Percentiles rank a stretch among this genome's conserved stretches.
phyloP scores from a whole-genome alignment of 1,284 basidiomycete genomes.

The Tetrapyrgos nigripes region DNA sequence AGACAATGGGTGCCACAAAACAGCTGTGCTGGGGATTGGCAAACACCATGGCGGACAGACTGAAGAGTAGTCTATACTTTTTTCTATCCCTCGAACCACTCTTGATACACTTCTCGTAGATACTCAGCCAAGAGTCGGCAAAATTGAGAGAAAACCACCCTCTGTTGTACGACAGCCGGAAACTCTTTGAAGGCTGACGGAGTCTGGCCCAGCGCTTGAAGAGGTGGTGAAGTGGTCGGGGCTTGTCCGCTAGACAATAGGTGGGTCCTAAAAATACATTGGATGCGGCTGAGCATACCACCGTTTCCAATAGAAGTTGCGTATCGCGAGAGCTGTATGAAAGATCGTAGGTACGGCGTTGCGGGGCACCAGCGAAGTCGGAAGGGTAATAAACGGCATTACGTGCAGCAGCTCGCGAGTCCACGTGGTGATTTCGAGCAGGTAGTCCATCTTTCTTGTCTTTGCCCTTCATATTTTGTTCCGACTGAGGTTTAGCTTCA shows the following conservation, averaged over 20 bases:
- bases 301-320: background rate
- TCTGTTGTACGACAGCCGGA: conserved; percentile 4
- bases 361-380: background rate
- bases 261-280: background rate
- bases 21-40: background rate
- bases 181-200: background rate
- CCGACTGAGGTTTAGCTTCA: background rate
- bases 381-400: conserved; percentile 10
- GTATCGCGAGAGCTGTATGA: background rate
- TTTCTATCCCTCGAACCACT: background rate
- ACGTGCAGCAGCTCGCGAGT: conserved; percentile 19
- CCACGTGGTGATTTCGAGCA: too few species aligned
- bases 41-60: conserved; percentile 8
- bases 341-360: background rate
- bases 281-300: background rate
- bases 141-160: background rate
- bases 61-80: conserved; percentile 6
- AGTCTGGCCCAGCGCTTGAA: background rate
- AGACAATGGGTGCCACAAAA: background rate
- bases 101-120: conserved; percentile 3
- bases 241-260: background rate
- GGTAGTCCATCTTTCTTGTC: too few species aligned
- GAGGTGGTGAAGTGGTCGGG: background rate
- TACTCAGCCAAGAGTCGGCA: conserved; percentile 2
- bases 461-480: background rate